A percentile compares a stretch with the other conserved stretches of the same genome.
These are phyloP conservation scores for Penicillium bovifimosum DNA, from an alignment of 495 filamentous ascomycete species.

Conservation along the genomic window DNA sequence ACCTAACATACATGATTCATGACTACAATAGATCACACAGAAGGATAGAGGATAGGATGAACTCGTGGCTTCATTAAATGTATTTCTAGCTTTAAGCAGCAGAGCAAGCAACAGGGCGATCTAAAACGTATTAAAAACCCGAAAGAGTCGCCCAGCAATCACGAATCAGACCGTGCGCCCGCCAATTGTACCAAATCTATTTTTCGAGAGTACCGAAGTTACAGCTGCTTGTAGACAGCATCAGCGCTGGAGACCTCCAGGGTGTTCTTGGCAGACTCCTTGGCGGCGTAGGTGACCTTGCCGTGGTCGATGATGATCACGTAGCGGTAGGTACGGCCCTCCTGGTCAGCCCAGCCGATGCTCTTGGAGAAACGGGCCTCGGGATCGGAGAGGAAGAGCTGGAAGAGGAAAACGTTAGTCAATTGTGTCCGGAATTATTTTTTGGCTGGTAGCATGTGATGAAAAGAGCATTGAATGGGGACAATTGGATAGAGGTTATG, in stretches of 20 bases:
- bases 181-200: constrained; percentile 3
- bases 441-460: neutral
- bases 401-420: constrained; percentile 8
- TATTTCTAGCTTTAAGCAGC: constrained; percentile 18
- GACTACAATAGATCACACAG: neutral
- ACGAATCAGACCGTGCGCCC: constrained; percentile 11
- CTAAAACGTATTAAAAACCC: constrained; percentile 3
- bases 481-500: neutral
- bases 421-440: neutral
- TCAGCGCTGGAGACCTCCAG: constrained; percentile 44
- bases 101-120: constrained; percentile 14
- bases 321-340: constrained; percentile 72
- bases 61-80: constrained; percentile 29
- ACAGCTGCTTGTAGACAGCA: constrained; percentile 27
- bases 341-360: constrained; percentile 74
- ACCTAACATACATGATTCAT: neutral
- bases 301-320: constrained; percentile 86
- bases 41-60: neutral
- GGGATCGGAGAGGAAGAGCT: constrained; percentile 85
- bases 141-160: neutral
- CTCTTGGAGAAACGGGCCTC: constrained; percentile 71
- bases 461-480: neutral
- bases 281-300: constrained; percentile 81
- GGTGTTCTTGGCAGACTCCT: constrained; percentile 64
- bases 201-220: neutral